These are phyloP conservation scores for Apostasia ramifera DNA, from an alignment of 106 monocot species.

Conservation along the genomic window DNA sequence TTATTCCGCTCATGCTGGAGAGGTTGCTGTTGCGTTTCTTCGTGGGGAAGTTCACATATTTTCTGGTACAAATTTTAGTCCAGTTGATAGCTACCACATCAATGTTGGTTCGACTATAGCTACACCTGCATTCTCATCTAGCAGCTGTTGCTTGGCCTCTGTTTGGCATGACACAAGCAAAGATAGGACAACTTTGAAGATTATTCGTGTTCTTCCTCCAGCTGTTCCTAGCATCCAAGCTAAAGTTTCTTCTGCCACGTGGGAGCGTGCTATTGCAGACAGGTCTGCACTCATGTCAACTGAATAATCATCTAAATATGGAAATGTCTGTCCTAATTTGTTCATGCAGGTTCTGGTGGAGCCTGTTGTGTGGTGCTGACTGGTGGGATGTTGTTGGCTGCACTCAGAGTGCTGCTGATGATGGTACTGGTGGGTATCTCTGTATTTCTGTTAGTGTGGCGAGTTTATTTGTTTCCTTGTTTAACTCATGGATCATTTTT, in stretches of 20 bases:
- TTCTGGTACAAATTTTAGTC: constrained; percentile 68
- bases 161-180: constrained; percentile 96
- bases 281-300: constrained; percentile 27
- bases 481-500: background rate
- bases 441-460: background rate
- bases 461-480: no score
- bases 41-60: constrained; percentile 96
- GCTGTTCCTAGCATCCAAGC: constrained; percentile 47
- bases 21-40: constrained; percentile 96
- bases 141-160: constrained; percentile 89
- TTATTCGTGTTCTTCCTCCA: constrained; percentile 93
- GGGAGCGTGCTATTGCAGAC: constrained; percentile 96
- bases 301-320: background rate
- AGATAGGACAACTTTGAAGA: constrained; percentile 84
- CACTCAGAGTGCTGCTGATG: constrained; percentile 97
- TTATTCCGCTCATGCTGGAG: constrained; percentile 94
- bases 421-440: constrained; percentile 74
- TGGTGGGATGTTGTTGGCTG: constrained; percentile 99
- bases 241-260: constrained; percentile 64
- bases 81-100: constrained; percentile 83
- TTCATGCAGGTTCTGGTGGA: constrained; percentile 91
- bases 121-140: constrained; percentile 94
- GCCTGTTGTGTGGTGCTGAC: constrained; percentile 87
- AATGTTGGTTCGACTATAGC: constrained; percentile 95
- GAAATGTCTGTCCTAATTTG: background rate